phyloP scores from a whole-genome alignment of 1,139 yeast genomes.

The Pichia sp. region DNA sequence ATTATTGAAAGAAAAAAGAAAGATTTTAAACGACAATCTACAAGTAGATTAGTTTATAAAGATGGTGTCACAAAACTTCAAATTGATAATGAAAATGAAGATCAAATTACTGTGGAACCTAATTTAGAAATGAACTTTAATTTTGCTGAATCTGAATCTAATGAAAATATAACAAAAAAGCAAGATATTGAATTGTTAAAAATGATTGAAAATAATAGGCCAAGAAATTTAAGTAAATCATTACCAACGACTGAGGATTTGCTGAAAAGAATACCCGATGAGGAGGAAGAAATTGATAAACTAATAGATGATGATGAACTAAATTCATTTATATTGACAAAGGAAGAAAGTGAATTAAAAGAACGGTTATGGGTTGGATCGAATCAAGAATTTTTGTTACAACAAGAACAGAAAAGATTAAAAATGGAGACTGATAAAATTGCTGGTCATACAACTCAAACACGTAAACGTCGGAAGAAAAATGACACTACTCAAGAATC shows the following conservation, averaged over 20 bases:
- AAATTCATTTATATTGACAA: constrained; percentile 50
- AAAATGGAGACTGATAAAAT: constrained; percentile 82
- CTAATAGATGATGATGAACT: constrained; percentile 74
- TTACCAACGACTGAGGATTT: constrained; percentile 53
- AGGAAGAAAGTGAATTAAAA: constrained; percentile 62
- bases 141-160: constrained; percentile 8
- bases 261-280: constrained; percentile 50
- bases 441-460: constrained; percentile 63
- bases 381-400: constrained; percentile 77
- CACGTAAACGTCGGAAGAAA: constrained; percentile 38
- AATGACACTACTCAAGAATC: constrained; percentile 27
- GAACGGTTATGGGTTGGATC: constrained; percentile 84
- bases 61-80: constrained; percentile 13
- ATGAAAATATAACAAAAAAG: constrained; percentile 7
- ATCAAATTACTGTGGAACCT: constrained; percentile 13
- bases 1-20: constrained; percentile 36
- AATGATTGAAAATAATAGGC: constrained; percentile 39
- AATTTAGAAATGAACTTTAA: neutral
- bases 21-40: constrained; percentile 23
- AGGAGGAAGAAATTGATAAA: constrained; percentile 58
- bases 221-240: constrained; percentile 42
- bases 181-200: constrained; percentile 15
- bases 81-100: constrained; percentile 25
- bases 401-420: constrained; percentile 77
- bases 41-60: constrained; percentile 20